Conservation (phyloP, 2,329 filamentous ascomycete genomes). For the Xylaria sp. region DNA sequence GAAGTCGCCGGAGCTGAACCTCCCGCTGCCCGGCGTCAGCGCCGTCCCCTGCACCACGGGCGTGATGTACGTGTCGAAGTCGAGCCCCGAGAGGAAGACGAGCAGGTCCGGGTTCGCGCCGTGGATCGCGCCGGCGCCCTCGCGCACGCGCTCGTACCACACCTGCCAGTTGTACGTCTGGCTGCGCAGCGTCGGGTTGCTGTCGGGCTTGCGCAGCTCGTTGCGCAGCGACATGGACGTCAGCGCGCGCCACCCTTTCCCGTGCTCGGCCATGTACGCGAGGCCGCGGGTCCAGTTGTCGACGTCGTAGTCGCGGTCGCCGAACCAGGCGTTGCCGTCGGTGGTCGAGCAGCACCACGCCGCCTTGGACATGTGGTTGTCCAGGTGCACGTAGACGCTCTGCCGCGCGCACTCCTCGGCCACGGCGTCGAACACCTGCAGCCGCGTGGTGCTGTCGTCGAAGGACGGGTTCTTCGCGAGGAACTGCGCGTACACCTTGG, state of each 20-base stretch:
- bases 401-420: constrained; percentile 59
- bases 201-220: constrained; percentile 51
- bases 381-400: constrained; percentile 60
- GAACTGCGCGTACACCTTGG: constrained; percentile 53
- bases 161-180: constrained; percentile 57
- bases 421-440: constrained; percentile 61
- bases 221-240: constrained; percentile 57
- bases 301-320: constrained; percentile 60
- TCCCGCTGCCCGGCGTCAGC: constrained; percentile 49
- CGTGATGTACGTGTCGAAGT: constrained; percentile 58
- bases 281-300: constrained; percentile 64
- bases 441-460: constrained; percentile 51
- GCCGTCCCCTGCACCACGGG: constrained; percentile 53
- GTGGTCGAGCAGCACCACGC: constrained; percentile 59
- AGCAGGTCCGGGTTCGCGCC: constrained; percentile 53
- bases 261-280: constrained; percentile 61
- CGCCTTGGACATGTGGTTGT: constrained; percentile 63
- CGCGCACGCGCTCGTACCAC: constrained; percentile 55
- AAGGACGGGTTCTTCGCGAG: constrained; percentile 61
- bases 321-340: constrained; percentile 65
- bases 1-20: constrained; percentile 51
- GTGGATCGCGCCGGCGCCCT: constrained; percentile 54
- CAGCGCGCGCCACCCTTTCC: constrained; percentile 50
- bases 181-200: constrained; percentile 36
- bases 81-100: constrained; percentile 63